Base-by-base conservation (phyloP, 225 moss, liverwort and hornwort genomes). In the Physcomitrellopsis africana region DNA sequence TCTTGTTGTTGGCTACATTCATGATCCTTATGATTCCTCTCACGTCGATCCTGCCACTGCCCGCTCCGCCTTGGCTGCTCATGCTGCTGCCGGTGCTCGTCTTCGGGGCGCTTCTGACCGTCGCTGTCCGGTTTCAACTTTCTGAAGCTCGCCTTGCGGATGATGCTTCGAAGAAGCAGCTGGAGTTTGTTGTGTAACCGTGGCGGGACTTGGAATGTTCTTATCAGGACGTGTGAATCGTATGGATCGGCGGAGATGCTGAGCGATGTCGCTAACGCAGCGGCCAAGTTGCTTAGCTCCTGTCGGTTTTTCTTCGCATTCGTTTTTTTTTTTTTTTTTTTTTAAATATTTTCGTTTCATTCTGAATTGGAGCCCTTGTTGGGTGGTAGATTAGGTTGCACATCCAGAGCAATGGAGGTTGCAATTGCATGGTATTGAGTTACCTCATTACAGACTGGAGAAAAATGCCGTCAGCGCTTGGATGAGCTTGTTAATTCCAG, bases 1-100 rank as follows among this genome's bases (percentile, higher is more conserved):
- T 72, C 57, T 45, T 74, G 19, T 72, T 80, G 75, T 4, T 37
- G 32, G 32, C 32, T 37, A 77, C 75, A 12, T 43, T 74, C 4
- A 57, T 82, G 80, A 82, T 85, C 43, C 75, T 87, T 60, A 76
- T 85, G 80, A 77, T 84, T 72, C 87, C 87, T 43, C 73, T 83
- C 24, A 51, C 85, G 62, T 79, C 76, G 55, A 47, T 82, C 11
- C 77, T 84, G 10, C 77, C 82, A 19, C 64, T 87, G 22, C 75
- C 80, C 13, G 77, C 84, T 8, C 87, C 87, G 29, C 87, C 80
- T 1, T 85, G 77, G 80, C 51, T 80, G 2, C 51, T 87, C 17
- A 82, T 87, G 82, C 69, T 87, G 74, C 82, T 87, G 68, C 87
- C 87, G 5, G 56, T 87, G 12, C 29, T 82, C 7, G 65, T 87